phyloP scores from a whole-genome alignment of 2,329 filamentous ascomycete species.

The Pyricularia pennisetigena region DNA sequence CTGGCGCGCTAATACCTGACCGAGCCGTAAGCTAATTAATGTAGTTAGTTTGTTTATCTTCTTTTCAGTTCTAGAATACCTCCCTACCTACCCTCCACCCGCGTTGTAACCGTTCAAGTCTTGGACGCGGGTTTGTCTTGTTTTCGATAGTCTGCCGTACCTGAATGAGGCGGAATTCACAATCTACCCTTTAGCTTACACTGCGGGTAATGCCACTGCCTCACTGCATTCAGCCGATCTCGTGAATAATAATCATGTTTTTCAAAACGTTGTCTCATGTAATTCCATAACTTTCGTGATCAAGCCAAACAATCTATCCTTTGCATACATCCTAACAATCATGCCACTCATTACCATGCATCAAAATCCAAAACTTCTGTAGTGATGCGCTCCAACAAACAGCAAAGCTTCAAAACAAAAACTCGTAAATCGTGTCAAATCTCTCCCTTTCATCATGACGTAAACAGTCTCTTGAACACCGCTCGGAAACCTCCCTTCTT shows the following conservation, averaged over 20 bases:
- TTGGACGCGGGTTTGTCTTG: neutral
- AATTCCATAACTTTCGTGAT: neutral
- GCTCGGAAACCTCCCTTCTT: constrained; percentile 8
- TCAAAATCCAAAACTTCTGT: neutral
- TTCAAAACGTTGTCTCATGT: neutral
- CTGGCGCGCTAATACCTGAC: neutral
- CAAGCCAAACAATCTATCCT: neutral
- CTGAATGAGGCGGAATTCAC: too few relatives aligned
- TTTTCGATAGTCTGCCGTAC: neutral
- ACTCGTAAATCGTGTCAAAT: neutral
- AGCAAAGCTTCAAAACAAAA: neutral
- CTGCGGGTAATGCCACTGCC: too few relatives aligned
- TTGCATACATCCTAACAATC: neutral
- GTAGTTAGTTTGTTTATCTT: too few relatives aligned
- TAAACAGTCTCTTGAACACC: constrained; percentile 11
- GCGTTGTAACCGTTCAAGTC: neutral
- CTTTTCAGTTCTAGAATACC: neutral
- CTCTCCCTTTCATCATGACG: neutral
- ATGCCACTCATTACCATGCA: neutral
- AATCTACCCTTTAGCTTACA: too few relatives aligned
- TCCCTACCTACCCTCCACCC: neutral
- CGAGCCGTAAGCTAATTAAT: neutral
- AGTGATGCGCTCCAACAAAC: neutral
- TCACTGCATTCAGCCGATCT: neutral
- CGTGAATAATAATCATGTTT: neutral